phyloP scores from a whole-genome alignment of 805 yeast genomes.

The Candida michaelii region DNA sequence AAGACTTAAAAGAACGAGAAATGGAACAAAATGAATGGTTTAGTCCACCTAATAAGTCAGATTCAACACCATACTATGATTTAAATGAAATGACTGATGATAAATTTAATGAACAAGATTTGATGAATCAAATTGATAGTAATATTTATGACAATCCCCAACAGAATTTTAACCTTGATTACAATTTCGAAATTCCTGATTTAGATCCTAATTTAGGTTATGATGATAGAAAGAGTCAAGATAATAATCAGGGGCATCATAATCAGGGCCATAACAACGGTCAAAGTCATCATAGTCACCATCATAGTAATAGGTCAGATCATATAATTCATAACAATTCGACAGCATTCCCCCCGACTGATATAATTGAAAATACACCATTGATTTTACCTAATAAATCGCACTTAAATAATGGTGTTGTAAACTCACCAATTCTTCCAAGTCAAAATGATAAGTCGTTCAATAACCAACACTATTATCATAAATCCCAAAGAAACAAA shows the following conservation, averaged over 20 bases:
- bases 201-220: conserved; percentile 6
- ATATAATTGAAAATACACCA: conserved; percentile 14
- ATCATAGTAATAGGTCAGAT: neutral
- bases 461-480: conserved; percentile 42
- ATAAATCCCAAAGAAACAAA: conserved; percentile 24
- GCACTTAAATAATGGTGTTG: conserved; percentile 10
- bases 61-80: conserved; percentile 17
- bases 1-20: no score
- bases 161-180: conserved; percentile 9
- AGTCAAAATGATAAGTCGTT: conserved; percentile 42
- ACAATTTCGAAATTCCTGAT: conserved; percentile 10
- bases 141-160: conserved; percentile 24
- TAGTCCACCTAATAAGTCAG: conserved; percentile 16
- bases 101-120: conserved; percentile 22
- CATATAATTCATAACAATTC: conserved; percentile 1
- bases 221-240: neutral
- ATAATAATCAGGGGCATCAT: no score
- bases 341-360: conserved; percentile 16
- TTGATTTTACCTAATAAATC: conserved; percentile 12
- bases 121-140: conserved; percentile 30
- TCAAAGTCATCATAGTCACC: no score
- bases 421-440: conserved; percentile 39
- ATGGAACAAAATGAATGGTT: conserved; percentile 22
- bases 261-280: no score
- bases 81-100: conserved; percentile 13